A percentile compares a stretch with the other conserved stretches of the same genome.
These are phyloP conservation scores for Coprinopsis cinerea DNA, from an alignment of 768 basidiomycete species.

Conservation along the genomic window DNA sequence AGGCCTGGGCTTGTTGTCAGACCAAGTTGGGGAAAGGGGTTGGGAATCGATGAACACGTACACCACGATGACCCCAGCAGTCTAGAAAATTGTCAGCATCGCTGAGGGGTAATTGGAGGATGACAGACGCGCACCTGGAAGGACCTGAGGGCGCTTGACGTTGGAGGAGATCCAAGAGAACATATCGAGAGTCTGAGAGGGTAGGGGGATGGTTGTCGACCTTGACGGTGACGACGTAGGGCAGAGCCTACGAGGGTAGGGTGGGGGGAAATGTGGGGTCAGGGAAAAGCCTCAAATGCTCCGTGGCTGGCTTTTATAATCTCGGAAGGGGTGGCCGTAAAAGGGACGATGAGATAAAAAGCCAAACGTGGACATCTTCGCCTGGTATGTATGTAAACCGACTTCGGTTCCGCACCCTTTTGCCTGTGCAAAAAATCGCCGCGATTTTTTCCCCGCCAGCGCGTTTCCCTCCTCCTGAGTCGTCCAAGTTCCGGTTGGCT, in stretches of 20 bases:
- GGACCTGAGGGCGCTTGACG: not conserved
- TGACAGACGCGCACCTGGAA: constrained; percentile 18
- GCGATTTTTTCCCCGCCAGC: not conserved
- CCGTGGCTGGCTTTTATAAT: not conserved
- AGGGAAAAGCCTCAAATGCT: not conserved
- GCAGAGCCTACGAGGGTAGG: not conserved
- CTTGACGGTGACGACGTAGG: too few species aligned
- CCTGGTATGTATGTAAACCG: too few species aligned
- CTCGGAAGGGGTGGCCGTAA: not conserved
- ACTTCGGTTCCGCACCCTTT: not conserved
- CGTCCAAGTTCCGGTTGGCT: too few species aligned
- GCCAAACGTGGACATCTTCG: constrained; percentile 5
- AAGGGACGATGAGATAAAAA: not conserved
- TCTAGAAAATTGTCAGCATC: constrained; percentile 33
- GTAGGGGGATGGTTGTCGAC: not conserved
- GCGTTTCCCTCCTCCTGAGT: not conserved
- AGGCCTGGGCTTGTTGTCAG: constrained; percentile 50
- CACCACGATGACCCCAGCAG: constrained; percentile 61
- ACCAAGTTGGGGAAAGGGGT: not conserved
- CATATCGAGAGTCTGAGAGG: not conserved
- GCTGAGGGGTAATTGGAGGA: not conserved
- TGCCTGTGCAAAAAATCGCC: too few species aligned
- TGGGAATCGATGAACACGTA: constrained; percentile 19
- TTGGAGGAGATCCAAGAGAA: constrained; percentile 3
- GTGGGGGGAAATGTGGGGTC: constrained; percentile 1